Evolutionary conservation across 345 rosid species (phyloP).

Genomic region (Lumnitzera littorea): DNA sequence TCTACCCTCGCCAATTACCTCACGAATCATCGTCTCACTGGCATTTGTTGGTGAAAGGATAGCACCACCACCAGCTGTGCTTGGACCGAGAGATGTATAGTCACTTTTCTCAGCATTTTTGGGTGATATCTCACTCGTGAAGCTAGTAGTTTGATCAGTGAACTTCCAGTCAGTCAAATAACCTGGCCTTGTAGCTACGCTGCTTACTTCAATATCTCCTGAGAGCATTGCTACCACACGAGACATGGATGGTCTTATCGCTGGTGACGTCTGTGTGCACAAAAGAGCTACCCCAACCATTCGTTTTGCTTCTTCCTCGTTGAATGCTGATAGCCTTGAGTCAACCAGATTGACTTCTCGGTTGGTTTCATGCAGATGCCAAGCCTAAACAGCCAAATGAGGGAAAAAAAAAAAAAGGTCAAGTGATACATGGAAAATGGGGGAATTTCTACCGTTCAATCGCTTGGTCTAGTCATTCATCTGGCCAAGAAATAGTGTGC

Average conservation of each 20-base stretch:
- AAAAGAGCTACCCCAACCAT: constrained; percentile 45
- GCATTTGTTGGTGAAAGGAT: too few species aligned
- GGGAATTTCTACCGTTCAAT: too few species aligned
- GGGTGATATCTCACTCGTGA: constrained; percentile 10
- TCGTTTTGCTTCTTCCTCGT: constrained; percentile 37
- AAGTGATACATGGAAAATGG: too few species aligned
- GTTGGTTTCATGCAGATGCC: constrained; percentile 44
- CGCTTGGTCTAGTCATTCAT: too few species aligned
- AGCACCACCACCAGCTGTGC: too few species aligned
- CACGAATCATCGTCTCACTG: too few species aligned
- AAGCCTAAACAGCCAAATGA: constrained; percentile 32
- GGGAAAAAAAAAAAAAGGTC: neutral
- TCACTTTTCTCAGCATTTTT: neutral
- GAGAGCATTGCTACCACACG: constrained; percentile 58
- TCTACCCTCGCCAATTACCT: too few species aligned
- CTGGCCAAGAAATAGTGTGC: too few species aligned
- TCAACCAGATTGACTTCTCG: constrained; percentile 38
- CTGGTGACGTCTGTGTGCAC: constrained; percentile 55
- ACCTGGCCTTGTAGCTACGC: constrained; percentile 34
- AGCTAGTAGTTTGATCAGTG: constrained; percentile 26
- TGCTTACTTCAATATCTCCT: constrained; percentile 51
- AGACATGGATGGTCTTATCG: constrained; percentile 54
- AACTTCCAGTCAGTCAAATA: constrained; percentile 56
- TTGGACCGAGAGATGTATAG: too few species aligned
- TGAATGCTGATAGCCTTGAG: constrained; percentile 23